A percentile compares a stretch with the other conserved stretches of the same genome.
These are phyloP conservation scores for Pseudogymnoascus sp. DNA, from an alignment of 2,329 filamentous ascomycete genomes.

Conservation along the genomic window DNA sequence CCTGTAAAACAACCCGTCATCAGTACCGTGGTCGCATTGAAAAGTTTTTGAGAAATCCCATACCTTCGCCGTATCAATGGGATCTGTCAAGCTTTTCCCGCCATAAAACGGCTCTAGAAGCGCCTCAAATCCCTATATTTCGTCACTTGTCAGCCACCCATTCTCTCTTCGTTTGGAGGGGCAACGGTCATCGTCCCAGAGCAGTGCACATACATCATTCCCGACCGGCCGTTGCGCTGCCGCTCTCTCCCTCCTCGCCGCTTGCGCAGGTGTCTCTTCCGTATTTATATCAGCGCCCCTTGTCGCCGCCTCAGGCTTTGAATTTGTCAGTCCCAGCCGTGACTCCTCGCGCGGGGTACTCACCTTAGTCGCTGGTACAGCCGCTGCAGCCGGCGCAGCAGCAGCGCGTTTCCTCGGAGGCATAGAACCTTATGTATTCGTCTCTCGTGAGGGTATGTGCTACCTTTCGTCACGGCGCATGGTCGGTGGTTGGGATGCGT, in stretches of 20 bases:
- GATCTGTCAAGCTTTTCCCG: conserved; percentile 57
- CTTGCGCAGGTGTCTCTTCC: neutral
- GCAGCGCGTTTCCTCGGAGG: conserved; percentile 8
- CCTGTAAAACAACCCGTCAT: conserved; percentile 44
- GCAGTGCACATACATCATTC: neutral
- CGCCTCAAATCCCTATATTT: conserved; percentile 45
- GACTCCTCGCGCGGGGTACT: neutral
- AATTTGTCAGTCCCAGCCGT: neutral
- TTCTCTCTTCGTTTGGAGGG: neutral
- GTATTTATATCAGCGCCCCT: neutral
- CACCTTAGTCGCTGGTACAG: neutral
- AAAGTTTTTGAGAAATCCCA: neutral
- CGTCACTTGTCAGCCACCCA: neutral
- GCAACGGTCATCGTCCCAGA: neutral
- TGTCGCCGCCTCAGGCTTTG: neutral
- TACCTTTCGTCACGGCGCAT: conserved; percentile 2
- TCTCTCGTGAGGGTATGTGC: neutral
- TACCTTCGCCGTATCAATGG: conserved; percentile 54
- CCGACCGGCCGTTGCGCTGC: neutral
- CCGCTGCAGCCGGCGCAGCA: neutral
- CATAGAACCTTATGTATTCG: neutral
- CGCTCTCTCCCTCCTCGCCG: neutral
- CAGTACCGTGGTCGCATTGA: conserved; percentile 10
- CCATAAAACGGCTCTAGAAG: conserved; percentile 63
- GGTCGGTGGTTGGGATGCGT: neutral